Evolutionary conservation across 805 yeast species (phyloP).

Genomic region (Pichia rugopelliculosa): DNA sequence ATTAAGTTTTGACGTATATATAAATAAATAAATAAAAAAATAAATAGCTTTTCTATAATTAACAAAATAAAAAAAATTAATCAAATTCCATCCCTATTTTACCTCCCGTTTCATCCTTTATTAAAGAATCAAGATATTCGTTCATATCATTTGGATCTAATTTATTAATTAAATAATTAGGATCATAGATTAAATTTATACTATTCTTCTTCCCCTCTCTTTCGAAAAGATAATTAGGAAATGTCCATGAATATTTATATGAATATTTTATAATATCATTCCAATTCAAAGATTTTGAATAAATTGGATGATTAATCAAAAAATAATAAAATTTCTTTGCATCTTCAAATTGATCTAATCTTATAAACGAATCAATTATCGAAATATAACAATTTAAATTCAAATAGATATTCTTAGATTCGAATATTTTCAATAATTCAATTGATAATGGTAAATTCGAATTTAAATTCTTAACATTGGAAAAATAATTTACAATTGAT

Average conservation of each 20-base stretch:
- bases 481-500: background rate
- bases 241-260: slow-evolving; percentile 15
- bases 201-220: background rate
- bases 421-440: background rate
- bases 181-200: background rate
- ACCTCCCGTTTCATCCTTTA: background rate
- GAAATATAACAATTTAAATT: slow-evolving; percentile 12
- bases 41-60: background rate
- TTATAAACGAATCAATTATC: slow-evolving; percentile 14
- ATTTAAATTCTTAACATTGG: background rate
- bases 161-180: background rate
- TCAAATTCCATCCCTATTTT: background rate
- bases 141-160: slow-evolving; percentile 2
- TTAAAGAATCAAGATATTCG: background rate
- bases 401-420: background rate
- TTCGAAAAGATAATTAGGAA: slow-evolving; percentile 1
- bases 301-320: background rate
- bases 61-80: too few relatives aligned
- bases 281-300: background rate
- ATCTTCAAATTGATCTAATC: slow-evolving; percentile 14
- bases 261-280: slow-evolving; percentile 7
- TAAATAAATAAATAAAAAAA: background rate
- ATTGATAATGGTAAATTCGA: background rate
- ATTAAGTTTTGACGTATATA: too few relatives aligned
- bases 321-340: slow-evolving; percentile 13